Base-by-base conservation (phyloP, 495 filamentous ascomycete species). In the Xanthoparmelia taractica region DNA sequence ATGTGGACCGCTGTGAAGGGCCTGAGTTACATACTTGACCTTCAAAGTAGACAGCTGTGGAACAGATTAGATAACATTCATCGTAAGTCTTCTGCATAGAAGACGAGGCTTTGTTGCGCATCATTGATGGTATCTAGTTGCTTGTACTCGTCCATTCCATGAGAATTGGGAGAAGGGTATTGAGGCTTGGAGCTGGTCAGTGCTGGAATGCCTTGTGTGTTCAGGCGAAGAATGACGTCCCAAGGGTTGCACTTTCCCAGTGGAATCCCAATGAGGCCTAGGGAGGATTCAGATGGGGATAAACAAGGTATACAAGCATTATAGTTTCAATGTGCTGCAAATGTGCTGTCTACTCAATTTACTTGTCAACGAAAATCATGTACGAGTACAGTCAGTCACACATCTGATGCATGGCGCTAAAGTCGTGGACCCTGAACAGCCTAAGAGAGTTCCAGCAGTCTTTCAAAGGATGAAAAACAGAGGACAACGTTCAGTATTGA, bases 1-100 rank as follows among this genome's bases (percentile, higher is more conserved):
- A 6, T 20, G 18, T 63, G 57, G 25, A 58, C 55, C 40, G 40
- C 55, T 43, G 68, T 70, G 38, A 12, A 34, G 50, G 48, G 29
- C 4, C n/a, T 54, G 27, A 37, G 34, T 29, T 13, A 59, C 76
- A 50, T 74, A 94, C 91, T 82, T 96, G 88, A 69, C 87, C 86
- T 73, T 97, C 92, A 73, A 94, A 96, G 75, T 96, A 96, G 65
- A 96, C 88, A 63, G 94, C 94, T 13, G 92, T 97, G 2, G 92
- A 96, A 74, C 91, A 96, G 66, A 87, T 89, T 62, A 96, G 78
- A 75, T 96, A 96, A 74, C 89, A 91, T 70, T 97, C 91, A 78
- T 97, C 92, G 76, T 97, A 97, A 61, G 91, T 96, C 82, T 96
- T 97, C 79, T 97, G 94, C 73, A 97, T 80, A 60, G 86, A 85